Conservation (phyloP, 768 basidiomycete species). For the Paxillus involutus region DNA sequence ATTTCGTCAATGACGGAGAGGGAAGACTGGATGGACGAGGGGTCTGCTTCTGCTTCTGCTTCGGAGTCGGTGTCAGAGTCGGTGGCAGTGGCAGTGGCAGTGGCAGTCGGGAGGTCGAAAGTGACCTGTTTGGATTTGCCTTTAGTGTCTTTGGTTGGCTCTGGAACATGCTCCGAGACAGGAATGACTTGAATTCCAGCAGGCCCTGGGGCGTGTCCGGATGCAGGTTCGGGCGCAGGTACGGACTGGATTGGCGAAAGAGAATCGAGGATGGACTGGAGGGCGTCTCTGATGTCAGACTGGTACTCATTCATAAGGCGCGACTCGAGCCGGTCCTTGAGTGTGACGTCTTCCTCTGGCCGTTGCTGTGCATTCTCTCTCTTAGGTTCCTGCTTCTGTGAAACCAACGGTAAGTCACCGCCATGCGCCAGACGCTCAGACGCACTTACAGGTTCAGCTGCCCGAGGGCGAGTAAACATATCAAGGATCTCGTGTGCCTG, state of each 20-base stretch:
- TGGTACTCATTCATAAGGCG: slow-evolving; percentile 1
- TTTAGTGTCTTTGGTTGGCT: slow-evolving; percentile 20
- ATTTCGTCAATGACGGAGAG: slow-evolving; percentile 42
- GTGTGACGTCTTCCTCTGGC: neutral
- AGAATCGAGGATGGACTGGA: neutral
- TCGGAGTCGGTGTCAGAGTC: slow-evolving; percentile 8
- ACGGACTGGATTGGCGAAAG: slow-evolving; percentile 2
- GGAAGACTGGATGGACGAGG: slow-evolving; percentile 14
- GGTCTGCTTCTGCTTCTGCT: slow-evolving; percentile 10
- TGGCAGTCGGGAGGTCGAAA: neutral
- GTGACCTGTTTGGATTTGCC: slow-evolving; percentile 37
- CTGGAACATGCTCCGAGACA: neutral
- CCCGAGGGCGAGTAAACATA: neutral
- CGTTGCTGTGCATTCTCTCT: neutral
- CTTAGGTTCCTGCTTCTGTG: neutral
- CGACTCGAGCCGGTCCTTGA: neutral
- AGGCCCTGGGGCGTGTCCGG: neutral
- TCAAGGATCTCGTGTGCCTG: neutral
- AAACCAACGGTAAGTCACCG: neutral
- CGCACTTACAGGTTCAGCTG: neutral
- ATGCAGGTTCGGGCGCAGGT: neutral
- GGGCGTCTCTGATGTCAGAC: slow-evolving; percentile 1
- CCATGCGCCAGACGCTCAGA: neutral
- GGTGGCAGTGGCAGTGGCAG: neutral
- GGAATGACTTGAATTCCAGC: neutral